Base-by-base conservation (phyloP, 768 basidiomycete genomes). In the Boletus vermiculosoides region DNA sequence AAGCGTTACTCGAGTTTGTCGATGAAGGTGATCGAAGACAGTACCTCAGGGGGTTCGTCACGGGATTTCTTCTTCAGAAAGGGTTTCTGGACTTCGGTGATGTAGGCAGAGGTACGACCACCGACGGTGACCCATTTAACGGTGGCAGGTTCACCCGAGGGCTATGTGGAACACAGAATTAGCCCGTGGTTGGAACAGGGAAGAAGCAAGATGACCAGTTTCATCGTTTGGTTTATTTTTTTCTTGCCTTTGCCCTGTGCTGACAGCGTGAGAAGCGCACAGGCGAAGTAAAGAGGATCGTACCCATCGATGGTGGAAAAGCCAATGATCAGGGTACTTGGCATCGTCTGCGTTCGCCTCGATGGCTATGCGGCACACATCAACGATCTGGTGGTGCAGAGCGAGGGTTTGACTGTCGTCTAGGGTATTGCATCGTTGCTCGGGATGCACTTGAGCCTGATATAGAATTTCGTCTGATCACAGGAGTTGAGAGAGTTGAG, bases 81-180 rank as follows among this genome's bases (percentile, higher is more conserved):
- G 16, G 74, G 66, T 30, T 67, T 64, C 67, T 90, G 90, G 11
- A 90, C 72, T 69, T 90, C 83, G 13, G 67, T 65, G 9, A 91
- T 84, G 62, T 79, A 86, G 15, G 90, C 90, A 4, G 88, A 88
- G 9, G 90, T 91, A 16, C 89, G 78, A 4, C 90, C 88, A 18
- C 87, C 88, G 9, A 92, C 86, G 5, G 84, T 88, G 52, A 87
- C 68, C 81, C 85, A 92, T 63, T 81, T 82, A 54, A 92, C 83
- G 9, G 86, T 88, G 1, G 87, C 90, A n/a, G 78, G 79, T 54
- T 78, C 73, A 6, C 89, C 90, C 52, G 83, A 81, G 0, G 86
- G 84, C 89, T 91, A 53, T 18, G 50, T 28, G 42, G n/a, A 46
- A 37, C 42, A 25, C 36, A 45, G 45, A 25, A 59, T 63, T 39